A percentile compares a stretch with the other conserved stretches of the same genome.
Conservation (phyloP, 495 filamentous ascomycete species). For the Staphylotrichum tortipilum region DNA sequence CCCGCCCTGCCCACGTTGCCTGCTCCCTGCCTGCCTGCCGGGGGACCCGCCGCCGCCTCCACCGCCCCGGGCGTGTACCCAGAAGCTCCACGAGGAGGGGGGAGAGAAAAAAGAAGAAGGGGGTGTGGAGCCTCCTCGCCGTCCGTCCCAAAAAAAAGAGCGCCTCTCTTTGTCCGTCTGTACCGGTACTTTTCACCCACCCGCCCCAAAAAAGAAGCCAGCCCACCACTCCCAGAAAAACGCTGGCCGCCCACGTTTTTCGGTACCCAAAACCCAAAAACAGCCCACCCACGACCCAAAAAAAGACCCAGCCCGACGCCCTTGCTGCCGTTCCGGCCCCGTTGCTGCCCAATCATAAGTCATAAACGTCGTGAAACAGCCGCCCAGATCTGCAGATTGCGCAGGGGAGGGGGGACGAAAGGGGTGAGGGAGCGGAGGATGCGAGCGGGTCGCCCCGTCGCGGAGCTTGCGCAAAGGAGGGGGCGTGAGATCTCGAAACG, state of each 20-base stretch:
- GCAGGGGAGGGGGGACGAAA: no score
- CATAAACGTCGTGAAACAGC: conserved; percentile 35
- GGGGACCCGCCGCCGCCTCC: no score
- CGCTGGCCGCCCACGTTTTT: conserved; percentile 11
- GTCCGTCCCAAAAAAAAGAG: background rate
- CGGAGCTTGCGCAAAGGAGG: conserved; percentile 7
- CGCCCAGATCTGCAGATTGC: conserved; percentile 3
- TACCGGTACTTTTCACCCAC: conserved; percentile 2
- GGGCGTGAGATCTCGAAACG: conserved; percentile 21
- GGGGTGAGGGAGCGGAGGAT: background rate
- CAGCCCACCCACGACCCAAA: no score
- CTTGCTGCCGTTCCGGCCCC: no score
- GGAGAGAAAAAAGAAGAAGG: no score
- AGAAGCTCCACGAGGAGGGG: no score
- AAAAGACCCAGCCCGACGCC: background rate
- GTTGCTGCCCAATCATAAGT: conserved; percentile 42
- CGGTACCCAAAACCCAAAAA: background rate
- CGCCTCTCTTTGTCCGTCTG: no score
- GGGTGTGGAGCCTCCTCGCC: background rate
- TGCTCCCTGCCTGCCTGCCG: no score
- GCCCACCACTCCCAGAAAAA: conserved; percentile 1
- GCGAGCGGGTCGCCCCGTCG: conserved; percentile 4
- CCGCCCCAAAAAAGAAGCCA: background rate
- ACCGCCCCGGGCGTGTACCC: no score
- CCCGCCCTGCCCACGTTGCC: background rate